phyloP scores from a whole-genome alignment of 2,329 filamentous ascomycete genomes.

The Paecilomyces dactylethromorphus region DNA sequence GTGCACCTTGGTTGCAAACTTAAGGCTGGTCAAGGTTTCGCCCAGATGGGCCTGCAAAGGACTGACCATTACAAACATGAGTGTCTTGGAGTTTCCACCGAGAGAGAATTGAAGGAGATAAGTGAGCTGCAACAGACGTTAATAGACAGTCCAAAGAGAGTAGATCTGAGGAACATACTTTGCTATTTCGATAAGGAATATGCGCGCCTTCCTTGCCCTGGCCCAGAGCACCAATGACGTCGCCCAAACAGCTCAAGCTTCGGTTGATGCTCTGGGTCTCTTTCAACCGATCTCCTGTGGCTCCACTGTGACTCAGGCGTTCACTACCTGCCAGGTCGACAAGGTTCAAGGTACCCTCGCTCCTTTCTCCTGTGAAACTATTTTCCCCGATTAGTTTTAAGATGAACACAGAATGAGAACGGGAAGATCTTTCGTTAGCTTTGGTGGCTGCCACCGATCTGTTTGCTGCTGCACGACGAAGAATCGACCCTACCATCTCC shows the following conservation, averaged over 20 bases:
- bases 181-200: constrained; percentile 92
- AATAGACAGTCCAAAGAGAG: neutral
- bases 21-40: constrained; percentile 89
- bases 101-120: constrained; percentile 92
- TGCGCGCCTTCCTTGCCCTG: constrained; percentile 70
- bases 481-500: constrained; percentile 69
- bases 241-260: constrained; percentile 81
- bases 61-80: constrained; percentile 99
- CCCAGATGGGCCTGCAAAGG: constrained; percentile 83
- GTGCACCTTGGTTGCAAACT: constrained; percentile 86
- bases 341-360: constrained; percentile 88
- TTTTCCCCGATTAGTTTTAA: constrained; percentile 64
- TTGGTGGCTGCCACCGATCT: constrained; percentile 94
- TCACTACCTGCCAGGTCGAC: constrained; percentile 95
- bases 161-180: constrained; percentile 45
- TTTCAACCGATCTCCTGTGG: constrained; percentile 77
- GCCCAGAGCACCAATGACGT: constrained; percentile 91
- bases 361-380: constrained; percentile 68
- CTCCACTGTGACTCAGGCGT: constrained; percentile 77
- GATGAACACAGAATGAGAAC: constrained; percentile 95
- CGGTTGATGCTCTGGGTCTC: constrained; percentile 98
- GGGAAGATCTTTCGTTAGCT: constrained; percentile 88
- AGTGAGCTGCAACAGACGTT: constrained; percentile 56
- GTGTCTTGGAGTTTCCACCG: constrained; percentile 90
- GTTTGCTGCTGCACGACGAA: constrained; percentile 75